A percentile compares a stretch with the other conserved stretches of the same genome.
Evolutionary conservation across 1,284 basidiomycete genomes (phyloP).

Genomic region (Peniophora sp.): DNA sequence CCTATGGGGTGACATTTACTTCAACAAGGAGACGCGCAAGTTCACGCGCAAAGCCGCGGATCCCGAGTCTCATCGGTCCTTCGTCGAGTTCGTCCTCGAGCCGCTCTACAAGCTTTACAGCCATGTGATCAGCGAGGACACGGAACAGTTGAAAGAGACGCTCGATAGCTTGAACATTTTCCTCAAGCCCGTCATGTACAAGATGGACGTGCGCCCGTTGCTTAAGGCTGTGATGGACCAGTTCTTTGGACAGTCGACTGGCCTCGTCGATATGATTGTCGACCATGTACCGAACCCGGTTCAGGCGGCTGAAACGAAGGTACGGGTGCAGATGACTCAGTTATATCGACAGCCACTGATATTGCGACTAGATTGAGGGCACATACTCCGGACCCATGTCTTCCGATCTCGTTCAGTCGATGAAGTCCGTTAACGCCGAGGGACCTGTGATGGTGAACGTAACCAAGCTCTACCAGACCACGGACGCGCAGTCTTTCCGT

Average conservation of each 20-base stretch:
- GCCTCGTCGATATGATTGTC: constrained; percentile 89
- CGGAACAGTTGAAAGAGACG: constrained; percentile 75
- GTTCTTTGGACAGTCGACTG: constrained; percentile 89
- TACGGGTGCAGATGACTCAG: constrained; percentile 21
- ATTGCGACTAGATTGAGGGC: constrained; percentile 49
- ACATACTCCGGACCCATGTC: constrained; percentile 85
- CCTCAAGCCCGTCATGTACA: constrained; percentile 91
- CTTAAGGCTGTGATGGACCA: constrained; percentile 91
- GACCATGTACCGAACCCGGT: constrained; percentile 84
- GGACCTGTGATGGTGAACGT: constrained; percentile 92
- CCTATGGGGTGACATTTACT: constrained; percentile 99
- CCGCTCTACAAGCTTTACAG: constrained; percentile 98
- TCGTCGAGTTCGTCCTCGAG: constrained; percentile 95
- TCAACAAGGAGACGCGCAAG: constrained; percentile 75
- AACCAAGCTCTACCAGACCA: constrained; percentile 91
- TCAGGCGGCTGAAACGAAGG: constrained; percentile 66
- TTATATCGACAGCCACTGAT: constrained; percentile 2
- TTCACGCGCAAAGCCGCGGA: constrained; percentile 84
- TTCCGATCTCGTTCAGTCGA: constrained; percentile 67
- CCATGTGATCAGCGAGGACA: constrained; percentile 89
- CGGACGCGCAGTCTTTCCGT: constrained; percentile 92
- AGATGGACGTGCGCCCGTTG: constrained; percentile 95
- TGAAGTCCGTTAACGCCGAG: constrained; percentile 78
- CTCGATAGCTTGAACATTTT: constrained; percentile 78
- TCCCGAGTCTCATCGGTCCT: constrained; percentile 78